Evolutionary conservation across 2,329 filamentous ascomycete species (phyloP), one percentile per base, ranked within the genome.

Genomic region (Aspergillus aculeatinus): DNA sequence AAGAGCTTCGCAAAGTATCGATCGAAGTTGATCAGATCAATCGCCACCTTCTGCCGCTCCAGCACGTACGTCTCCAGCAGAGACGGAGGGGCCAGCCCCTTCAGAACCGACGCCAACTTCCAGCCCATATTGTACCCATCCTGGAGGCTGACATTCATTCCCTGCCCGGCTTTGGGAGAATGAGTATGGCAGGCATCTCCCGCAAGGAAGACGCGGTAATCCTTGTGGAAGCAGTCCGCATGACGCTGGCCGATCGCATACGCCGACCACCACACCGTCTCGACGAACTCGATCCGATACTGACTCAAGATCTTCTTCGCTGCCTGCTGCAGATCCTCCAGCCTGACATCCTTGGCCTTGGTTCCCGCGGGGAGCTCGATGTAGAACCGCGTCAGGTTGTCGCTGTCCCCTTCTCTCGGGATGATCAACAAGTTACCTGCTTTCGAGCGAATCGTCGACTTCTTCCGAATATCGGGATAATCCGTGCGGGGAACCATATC

Each of bases 201-300:
- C 12, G 86, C 85, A 44, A 91, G 78, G 72, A 91, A 91, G n/a
- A 89, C 83, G 16, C 85, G 82, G 61, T 86, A 77, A 51, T 83
- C 80, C 67, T 89, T 85, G 65, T 85, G 83, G 76, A 92, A 92
- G 51, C 84, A 82, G 65, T 85, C 85, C 2, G 89, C 89, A 23
- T 92, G 83, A 19, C 89, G 84, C 76, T 90, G 88, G 11, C 87
- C 86, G 59, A 90, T 87, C 65, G 87, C 83, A 71, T 90, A 91
- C 48, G 87, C 85, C 50, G 87, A 88, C 77, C 90, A 91, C 87
- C 89, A 91, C 3, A 74, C 68, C 2, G 84, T 86, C 57, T 82
- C 80, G 0, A 78, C 78, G 55, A 86, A 80, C 0, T 85, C 81
- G 62, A 87, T 77, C 0, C 67, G 61, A 58, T 86, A 87, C 0